Conservation (phyloP, 805 yeast species). For the Wickerhamomyces alni region DNA sequence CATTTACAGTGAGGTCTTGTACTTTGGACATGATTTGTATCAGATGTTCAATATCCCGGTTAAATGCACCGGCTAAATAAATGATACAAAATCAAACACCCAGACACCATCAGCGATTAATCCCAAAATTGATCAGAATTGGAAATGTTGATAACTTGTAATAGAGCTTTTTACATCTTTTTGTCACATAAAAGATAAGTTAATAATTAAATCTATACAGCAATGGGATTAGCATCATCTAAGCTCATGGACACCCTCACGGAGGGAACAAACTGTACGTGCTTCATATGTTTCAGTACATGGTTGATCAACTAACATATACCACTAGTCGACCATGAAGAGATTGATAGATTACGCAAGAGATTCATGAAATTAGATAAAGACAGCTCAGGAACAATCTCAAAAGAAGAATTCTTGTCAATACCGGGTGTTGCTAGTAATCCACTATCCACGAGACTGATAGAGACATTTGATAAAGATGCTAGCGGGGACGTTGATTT, state of each 20-base stretch:
- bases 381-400: constrained; percentile 89
- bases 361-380: constrained; percentile 93
- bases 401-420: constrained; percentile 80
- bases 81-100: too few species aligned
- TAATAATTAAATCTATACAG: not conserved
- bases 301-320: not conserved
- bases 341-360: constrained; percentile 84
- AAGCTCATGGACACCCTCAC: constrained; percentile 60
- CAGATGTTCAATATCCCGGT: too few species aligned
- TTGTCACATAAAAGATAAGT: too few species aligned
- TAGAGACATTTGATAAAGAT: constrained; percentile 92
- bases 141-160: too few species aligned
- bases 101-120: too few species aligned
- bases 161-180: too few species aligned
- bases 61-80: too few species aligned
- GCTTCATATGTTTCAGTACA: too few species aligned
- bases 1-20: too few species aligned
- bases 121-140: too few species aligned
- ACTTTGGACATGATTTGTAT: too few species aligned
- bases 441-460: constrained; percentile 83
- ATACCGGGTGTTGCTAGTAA: constrained; percentile 91
- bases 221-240: constrained; percentile 55
- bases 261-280: constrained; percentile 72
- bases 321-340: constrained; percentile 55
- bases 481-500: constrained; percentile 92